phyloP scores from a whole-genome alignment of 2,329 filamentous ascomycete species.

The Berkeleyomyces rouxiae region DNA sequence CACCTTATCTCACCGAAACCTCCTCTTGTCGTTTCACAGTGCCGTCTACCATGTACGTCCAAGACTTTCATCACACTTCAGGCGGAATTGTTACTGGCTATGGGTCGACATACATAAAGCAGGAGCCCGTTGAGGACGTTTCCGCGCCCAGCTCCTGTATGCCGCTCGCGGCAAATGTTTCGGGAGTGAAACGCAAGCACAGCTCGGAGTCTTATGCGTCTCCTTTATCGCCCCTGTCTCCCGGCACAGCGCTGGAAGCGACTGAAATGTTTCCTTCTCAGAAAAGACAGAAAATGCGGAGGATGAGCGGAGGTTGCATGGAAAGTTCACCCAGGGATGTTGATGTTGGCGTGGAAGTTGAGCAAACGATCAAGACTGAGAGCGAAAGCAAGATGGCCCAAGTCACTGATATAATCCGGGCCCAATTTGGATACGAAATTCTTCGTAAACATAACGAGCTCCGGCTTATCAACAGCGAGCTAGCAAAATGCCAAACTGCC shows the following conservation, averaged over 20 bases:
- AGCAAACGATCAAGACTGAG: neutral
- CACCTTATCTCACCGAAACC: neutral
- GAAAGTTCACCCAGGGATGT: neutral
- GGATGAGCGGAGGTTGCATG: neutral
- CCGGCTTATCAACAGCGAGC: conserved; percentile 84
- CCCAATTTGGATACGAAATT: conserved; percentile 82
- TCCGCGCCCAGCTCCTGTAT: neutral
- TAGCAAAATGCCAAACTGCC: conserved; percentile 86
- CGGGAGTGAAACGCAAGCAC: conserved; percentile 12
- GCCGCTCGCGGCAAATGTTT: neutral
- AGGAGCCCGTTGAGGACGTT: conserved; percentile 10
- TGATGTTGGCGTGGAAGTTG: neutral
- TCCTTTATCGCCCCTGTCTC: conserved; percentile 10
- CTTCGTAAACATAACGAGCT: conserved; percentile 88
- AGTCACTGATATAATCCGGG: conserved; percentile 38
- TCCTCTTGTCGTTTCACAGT: neutral
- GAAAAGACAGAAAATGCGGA: conserved; percentile 7
- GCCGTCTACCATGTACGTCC: neutral
- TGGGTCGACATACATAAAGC: conserved; percentile 9
- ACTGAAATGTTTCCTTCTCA: conserved; percentile 7
- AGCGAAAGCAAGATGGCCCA: conserved; percentile 3
- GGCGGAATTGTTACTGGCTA: neutral
- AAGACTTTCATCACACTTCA: neutral
- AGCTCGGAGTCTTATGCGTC: conserved; percentile 8
- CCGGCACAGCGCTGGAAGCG: neutral